phyloP scores from a whole-genome alignment of 495 filamentous ascomycete species.

The Talaromyces nanjingensis region DNA sequence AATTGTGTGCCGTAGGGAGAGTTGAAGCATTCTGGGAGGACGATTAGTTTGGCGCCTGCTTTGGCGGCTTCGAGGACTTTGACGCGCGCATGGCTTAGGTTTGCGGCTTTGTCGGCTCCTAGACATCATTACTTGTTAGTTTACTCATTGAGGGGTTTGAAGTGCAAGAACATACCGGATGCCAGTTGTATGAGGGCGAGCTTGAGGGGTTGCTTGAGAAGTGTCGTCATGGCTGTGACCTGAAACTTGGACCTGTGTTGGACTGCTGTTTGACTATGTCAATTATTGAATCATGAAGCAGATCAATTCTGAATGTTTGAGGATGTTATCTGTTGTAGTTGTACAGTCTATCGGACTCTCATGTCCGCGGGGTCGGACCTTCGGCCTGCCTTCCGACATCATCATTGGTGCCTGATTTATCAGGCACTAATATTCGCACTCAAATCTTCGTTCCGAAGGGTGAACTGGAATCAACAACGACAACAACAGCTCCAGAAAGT shows the following conservation, averaged over 20 bases:
- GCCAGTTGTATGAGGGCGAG: slow-evolving; percentile 78
- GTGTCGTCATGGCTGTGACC: slow-evolving; percentile 33
- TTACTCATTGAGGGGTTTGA: neutral
- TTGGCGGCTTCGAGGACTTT: slow-evolving; percentile 78
- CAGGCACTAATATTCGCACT: neutral
- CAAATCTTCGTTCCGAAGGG: neutral
- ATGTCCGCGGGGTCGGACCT: neutral
- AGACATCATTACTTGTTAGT: neutral
- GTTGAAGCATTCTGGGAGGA: slow-evolving; percentile 88
- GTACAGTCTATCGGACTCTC: neutral
- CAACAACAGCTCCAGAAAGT: neutral
- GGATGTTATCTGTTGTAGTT: neutral
- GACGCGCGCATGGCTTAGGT: slow-evolving; percentile 71
- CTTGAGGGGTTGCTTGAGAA: slow-evolving; percentile 69
- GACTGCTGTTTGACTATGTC: neutral
- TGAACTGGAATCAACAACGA: too few relatives aligned
- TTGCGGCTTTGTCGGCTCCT: slow-evolving; percentile 76
- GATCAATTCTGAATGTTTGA: neutral
- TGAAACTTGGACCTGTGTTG: neutral
- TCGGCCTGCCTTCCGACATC: neutral
- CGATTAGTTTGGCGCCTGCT: slow-evolving; percentile 58
- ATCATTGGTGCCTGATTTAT: neutral
- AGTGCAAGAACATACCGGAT: slow-evolving; percentile 38
- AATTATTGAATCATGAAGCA: neutral
- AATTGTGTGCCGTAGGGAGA: slow-evolving; percentile 87